These are phyloP conservation scores for Allium fistulosum DNA, from an alignment of 106 monocot species.

Conservation along the genomic window DNA sequence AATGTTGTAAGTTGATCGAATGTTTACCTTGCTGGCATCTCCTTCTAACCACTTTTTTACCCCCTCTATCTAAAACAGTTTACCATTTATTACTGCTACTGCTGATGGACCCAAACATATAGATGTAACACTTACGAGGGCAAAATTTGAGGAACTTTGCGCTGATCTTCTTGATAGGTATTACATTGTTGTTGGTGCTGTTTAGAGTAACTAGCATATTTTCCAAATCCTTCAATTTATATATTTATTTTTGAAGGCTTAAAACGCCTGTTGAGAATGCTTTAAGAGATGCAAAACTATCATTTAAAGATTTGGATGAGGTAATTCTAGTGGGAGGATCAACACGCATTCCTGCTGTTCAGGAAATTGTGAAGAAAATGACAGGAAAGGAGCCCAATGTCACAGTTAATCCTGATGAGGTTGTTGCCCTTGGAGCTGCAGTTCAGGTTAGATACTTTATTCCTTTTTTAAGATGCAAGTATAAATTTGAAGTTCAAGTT, in stretches of 20 bases:
- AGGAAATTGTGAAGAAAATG: slow-evolving; percentile 67
- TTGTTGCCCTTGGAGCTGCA: slow-evolving; percentile 80
- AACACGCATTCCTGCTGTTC: slow-evolving; percentile 75
- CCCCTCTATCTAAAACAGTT: slow-evolving; percentile 12
- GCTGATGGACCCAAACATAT: slow-evolving; percentile 85
- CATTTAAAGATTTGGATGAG: slow-evolving; percentile 71
- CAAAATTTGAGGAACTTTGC: slow-evolving; percentile 79
- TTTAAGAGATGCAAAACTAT: slow-evolving; percentile 63
- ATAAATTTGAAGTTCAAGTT: too few species aligned
- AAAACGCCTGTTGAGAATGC: slow-evolving; percentile 72
- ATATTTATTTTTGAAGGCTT: slow-evolving; percentile 24
- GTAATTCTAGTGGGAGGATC: slow-evolving; percentile 85
- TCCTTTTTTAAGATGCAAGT: too few species aligned
- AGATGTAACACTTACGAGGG: slow-evolving; percentile 62
- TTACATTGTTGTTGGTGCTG: background rate
- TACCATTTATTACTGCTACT: slow-evolving; percentile 78
- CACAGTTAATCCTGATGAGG: slow-evolving; percentile 81
- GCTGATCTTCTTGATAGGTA: slow-evolving; percentile 83
- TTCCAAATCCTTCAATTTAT: background rate
- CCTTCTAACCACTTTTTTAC: background rate
- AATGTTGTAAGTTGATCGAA: too few species aligned
- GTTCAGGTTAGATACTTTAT: slow-evolving; percentile 42
- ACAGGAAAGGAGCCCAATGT: slow-evolving; percentile 82
- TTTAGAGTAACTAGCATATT: background rate
- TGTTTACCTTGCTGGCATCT: background rate